Percentiles rank a stretch among this genome's conserved stretches.
Evolutionary conservation across 2,329 filamentous ascomycete genomes (phyloP).

Genomic region (Hortaea sp.): DNA sequence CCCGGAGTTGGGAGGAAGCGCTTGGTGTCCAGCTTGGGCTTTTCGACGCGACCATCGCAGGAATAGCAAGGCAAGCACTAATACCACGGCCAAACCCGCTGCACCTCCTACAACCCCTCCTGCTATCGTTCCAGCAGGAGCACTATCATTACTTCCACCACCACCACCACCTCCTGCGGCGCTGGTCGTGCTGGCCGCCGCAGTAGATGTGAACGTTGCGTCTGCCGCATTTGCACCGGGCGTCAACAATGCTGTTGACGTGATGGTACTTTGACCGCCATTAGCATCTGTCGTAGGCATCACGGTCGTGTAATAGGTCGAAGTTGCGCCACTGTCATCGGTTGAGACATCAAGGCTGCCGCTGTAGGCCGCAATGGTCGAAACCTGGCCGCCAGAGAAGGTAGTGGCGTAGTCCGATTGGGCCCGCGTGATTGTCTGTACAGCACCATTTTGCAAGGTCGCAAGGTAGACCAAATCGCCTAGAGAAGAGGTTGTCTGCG

Average conservation of each 20-base stretch:
- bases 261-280: conserved; percentile 5
- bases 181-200: background rate
- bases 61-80: conserved; percentile 42
- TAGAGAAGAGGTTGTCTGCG: conserved; percentile 2
- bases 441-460: conserved; percentile 17
- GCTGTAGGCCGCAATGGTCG: conserved; percentile 14
- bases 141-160: conserved; percentile 15
- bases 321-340: conserved; percentile 1
- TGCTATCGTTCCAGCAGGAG: conserved; percentile 45
- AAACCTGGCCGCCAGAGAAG: conserved; percentile 12
- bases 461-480: conserved; percentile 11
- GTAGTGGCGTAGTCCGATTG: conserved; percentile 17
- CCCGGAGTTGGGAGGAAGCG: conserved; percentile 15
- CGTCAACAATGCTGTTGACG: conserved; percentile 6
- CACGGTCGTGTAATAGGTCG: conserved; percentile 1
- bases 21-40: conserved; percentile 13
- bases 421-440: conserved; percentile 14
- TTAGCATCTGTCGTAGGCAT: background rate
- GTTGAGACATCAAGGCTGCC: conserved; percentile 3
- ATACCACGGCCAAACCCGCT: conserved; percentile 44
- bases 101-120: conserved; percentile 55
- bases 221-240: background rate
- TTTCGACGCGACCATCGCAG: conserved; percentile 41
- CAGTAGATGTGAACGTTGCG: background rate
- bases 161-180: conserved; percentile 2